Evolutionary conservation across 179 eudicot species (phyloP).

Genomic region (Amaranthus tricolor): DNA sequence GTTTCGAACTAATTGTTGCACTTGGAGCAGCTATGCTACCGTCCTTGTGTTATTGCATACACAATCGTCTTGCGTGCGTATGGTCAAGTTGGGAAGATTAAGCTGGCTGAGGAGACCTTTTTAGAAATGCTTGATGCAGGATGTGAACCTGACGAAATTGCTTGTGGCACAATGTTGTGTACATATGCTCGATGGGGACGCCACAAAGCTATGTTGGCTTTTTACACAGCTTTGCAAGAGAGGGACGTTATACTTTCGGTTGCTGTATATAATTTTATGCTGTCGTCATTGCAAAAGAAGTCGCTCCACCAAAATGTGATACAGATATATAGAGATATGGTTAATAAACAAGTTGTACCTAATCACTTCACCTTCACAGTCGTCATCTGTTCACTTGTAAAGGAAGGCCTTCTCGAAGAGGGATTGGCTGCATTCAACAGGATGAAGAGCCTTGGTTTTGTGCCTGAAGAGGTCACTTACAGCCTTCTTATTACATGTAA

Average conservation of each 20-base stretch:
- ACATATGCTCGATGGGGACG: conserved; percentile 94
- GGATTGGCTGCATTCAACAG: conserved; percentile 51
- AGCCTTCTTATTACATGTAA: conserved; percentile 56
- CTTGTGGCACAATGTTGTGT: conserved; percentile 95
- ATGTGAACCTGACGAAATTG: conserved; percentile 95
- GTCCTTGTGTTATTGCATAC: conserved; percentile 76
- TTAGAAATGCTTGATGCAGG: conserved; percentile 97
- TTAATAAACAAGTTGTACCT: conserved; percentile 43
- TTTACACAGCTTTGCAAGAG: conserved; percentile 74
- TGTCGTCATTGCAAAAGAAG: conserved; percentile 89
- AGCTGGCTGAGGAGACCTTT: conserved; percentile 80
- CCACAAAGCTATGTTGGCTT: conserved; percentile 79
- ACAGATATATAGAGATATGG: conserved; percentile 66
- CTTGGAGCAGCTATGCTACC: conserved; percentile 78
- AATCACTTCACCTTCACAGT: conserved; percentile 78
- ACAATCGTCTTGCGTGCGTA: conserved; percentile 82
- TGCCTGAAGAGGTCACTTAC: conserved; percentile 86
- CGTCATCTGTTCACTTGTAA: conserved; percentile 68
- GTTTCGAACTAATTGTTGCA: conserved; percentile 33
- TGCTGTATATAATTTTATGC: conserved; percentile 81
- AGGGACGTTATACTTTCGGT: conserved; percentile 57
- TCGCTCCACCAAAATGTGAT: conserved; percentile 55
- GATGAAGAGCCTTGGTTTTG: conserved; percentile 67
- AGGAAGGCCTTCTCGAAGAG: conserved; percentile 60
- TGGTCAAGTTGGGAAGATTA: conserved; percentile 90